phyloP scores from a whole-genome alignment of 352 stramenopile genomes.

The Phytophthora palmivora region DNA sequence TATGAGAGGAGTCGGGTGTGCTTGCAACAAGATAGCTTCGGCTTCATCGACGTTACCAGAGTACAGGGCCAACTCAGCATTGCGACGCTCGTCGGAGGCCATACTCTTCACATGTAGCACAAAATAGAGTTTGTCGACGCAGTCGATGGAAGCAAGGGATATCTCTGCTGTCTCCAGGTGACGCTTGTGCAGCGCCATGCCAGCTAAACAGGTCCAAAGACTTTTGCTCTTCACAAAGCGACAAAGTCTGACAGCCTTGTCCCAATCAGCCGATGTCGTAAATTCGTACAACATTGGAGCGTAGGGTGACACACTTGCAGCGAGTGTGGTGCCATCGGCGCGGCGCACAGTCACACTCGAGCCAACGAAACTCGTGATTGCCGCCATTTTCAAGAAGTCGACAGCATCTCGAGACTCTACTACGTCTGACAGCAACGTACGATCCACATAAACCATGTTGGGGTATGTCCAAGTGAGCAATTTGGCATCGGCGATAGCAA shows the following conservation, averaged over 20 bases:
- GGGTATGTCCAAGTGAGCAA: conserved; percentile 93
- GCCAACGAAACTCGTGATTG: conserved; percentile 90
- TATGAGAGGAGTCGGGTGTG: conserved; percentile 85
- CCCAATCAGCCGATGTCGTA: conserved; percentile 81
- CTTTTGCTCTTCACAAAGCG: conserved; percentile 90
- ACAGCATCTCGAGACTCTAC: conserved; percentile 76
- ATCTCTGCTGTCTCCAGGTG: conserved; percentile 94
- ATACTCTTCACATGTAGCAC: conserved; percentile 91
- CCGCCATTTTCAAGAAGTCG: conserved; percentile 87
- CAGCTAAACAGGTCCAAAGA: conserved; percentile 92
- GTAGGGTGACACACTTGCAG: conserved; percentile 81
- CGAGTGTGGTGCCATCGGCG: conserved; percentile 88
- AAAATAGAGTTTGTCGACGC: conserved; percentile 95
- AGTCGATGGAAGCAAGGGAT: conserved; percentile 89
- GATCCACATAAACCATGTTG: conserved; percentile 92
- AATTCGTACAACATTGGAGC: conserved; percentile 91
- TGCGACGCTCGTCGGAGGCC: conserved; percentile 83
- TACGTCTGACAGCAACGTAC: conserved; percentile 87
- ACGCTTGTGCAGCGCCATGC: conserved; percentile 88
- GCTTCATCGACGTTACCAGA: conserved; percentile 90
- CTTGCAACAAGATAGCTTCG: conserved; percentile 93
- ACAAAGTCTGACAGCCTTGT: conserved; percentile 92
- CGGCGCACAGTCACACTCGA: conserved; percentile 86
- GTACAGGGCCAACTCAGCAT: conserved; percentile 90
- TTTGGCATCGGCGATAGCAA: conserved; percentile 90